A percentile compares a stretch with the other conserved stretches of the same genome.
These are phyloP conservation scores for Leptographium procerum DNA, from an alignment of 2,329 filamentous ascomycete species.

Conservation along the genomic window DNA sequence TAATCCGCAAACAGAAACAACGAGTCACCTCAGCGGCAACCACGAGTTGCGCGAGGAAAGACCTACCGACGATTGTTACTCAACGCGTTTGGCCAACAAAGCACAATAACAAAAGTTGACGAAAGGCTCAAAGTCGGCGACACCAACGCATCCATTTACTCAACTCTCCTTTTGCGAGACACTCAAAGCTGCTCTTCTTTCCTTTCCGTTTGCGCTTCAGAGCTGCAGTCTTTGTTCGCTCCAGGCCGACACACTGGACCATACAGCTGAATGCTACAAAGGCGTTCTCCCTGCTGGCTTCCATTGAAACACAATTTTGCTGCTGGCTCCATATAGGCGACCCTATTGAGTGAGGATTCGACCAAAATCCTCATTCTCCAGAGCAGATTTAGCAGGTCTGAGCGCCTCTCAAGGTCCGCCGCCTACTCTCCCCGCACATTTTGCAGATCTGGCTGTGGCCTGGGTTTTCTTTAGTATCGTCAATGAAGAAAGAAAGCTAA, in stretches of 20 bases:
- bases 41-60: conserved; percentile 2
- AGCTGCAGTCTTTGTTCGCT: background rate
- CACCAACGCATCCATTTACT: background rate
- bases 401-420: background rate
- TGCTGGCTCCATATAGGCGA: background rate
- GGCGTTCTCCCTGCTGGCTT: background rate
- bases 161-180: too few species aligned
- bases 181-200: background rate
- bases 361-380: background rate
- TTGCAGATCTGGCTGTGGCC: background rate
- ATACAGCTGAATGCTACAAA: background rate
- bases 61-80: background rate
- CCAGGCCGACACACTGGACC: background rate
- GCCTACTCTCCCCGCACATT: background rate
- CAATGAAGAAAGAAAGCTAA: background rate
- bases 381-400: background rate
- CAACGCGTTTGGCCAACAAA: conserved; percentile 3
- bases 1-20: conserved; percentile 2
- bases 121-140: background rate
- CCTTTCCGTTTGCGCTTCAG: background rate
- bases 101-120: background rate
- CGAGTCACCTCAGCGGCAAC: background rate
- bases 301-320: background rate
- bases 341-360: background rate
- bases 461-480: too few species aligned